Evolutionary conservation across 2,329 filamentous ascomycete genomes (phyloP).

Genomic region (Cytospora mali): DNA sequence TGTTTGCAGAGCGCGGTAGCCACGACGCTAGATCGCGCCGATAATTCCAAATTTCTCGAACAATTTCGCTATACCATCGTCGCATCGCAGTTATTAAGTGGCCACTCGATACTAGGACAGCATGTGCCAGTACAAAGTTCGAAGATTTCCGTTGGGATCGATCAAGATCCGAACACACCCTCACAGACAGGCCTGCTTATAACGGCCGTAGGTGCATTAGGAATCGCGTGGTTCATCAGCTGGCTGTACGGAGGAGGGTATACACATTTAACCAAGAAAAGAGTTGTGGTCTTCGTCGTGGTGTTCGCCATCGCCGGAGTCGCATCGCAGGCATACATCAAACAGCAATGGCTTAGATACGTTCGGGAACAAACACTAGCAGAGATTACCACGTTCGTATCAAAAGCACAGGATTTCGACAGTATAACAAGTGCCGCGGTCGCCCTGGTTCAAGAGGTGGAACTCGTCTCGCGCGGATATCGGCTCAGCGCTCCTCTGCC

Average conservation of each 20-base stretch:
- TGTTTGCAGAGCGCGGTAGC: conserved; percentile 65
- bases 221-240: conserved; percentile 71
- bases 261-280: conserved; percentile 58
- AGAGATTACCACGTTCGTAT: conserved; percentile 69
- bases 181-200: conserved; percentile 50
- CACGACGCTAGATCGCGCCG: conserved; percentile 71
- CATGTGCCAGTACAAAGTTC: conserved; percentile 32
- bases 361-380: conserved; percentile 74
- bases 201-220: conserved; percentile 65
- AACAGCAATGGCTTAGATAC: conserved; percentile 80
- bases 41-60: conserved; percentile 85
- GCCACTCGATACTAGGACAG: conserved; percentile 59
- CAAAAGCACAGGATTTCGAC: conserved; percentile 79
- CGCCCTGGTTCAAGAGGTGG: conserved; percentile 89
- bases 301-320: conserved; percentile 56
- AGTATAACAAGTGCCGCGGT: conserved; percentile 74
- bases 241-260: conserved; percentile 63
- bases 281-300: conserved; percentile 50
- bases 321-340: conserved; percentile 71
- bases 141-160: conserved; percentile 9
- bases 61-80: conserved; percentile 93
- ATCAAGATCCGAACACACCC: conserved; percentile 36
- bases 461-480: conserved; percentile 85
- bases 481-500: conserved; percentile 74
- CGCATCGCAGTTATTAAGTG: conserved; percentile 83